A percentile compares a stretch with the other conserved stretches of the same genome.
These are phyloP conservation scores for Spiraea crenata DNA, from an alignment of 331 rosid species.

Conservation along the genomic window DNA sequence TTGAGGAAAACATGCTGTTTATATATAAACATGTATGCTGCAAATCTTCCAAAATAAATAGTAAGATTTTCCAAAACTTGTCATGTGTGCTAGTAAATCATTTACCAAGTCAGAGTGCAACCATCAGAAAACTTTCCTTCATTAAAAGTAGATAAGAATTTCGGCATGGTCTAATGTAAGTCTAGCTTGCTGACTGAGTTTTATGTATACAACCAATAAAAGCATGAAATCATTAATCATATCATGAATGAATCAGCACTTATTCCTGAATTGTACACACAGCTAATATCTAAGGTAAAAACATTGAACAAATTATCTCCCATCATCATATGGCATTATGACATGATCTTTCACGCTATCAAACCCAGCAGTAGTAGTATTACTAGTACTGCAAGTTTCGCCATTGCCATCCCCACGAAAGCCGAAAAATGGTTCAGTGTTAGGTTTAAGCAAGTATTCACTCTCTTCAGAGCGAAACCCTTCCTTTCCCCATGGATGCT, in stretches of 20 bases:
- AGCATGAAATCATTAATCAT: too few species aligned
- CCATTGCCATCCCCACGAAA: not conserved
- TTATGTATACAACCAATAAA: too few species aligned
- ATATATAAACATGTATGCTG: too few species aligned
- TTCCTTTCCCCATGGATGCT: constrained; percentile 15
- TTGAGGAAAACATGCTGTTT: too few species aligned
- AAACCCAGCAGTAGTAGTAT: not conserved
- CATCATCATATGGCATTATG: not conserved
- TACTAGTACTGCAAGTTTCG: not conserved
- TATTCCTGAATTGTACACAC: too few species aligned
- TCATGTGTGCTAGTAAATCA: not conserved
- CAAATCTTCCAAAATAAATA: too few species aligned
- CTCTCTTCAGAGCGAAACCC: not conserved
- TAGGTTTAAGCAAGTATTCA: not conserved
- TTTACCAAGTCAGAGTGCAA: not conserved
- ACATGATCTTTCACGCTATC: constrained; percentile 3
- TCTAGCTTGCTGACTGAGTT: too few species aligned
- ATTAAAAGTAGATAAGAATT: too few species aligned
- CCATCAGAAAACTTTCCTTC: not conserved
- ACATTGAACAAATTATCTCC: not conserved
- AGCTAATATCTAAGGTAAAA: too few species aligned
- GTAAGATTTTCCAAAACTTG: not conserved
- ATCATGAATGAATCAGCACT: too few species aligned
- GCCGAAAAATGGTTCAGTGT: too few species aligned
- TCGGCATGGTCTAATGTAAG: too few species aligned